Base-by-base conservation (phyloP, 495 filamentous ascomycete species). In the Aspergillus sclerotiicarbonarius region DNA sequence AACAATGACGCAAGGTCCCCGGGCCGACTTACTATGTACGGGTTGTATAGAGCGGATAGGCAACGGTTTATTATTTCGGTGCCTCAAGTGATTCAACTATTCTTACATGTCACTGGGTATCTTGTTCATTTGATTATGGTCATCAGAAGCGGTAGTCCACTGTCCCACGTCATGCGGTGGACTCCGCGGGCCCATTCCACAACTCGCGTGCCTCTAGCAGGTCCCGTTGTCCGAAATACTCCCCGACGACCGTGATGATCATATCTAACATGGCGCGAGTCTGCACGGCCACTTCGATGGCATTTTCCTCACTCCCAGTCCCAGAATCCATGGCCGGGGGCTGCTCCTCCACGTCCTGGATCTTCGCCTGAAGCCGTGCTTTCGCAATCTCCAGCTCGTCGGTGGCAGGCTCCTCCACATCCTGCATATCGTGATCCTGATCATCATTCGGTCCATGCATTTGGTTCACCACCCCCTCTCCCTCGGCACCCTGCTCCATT, bases 171-270 rank as follows among this genome's bases (percentile, higher is more conserved):
- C 47, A 32, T 10, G 16, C 31, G 37, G 33, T 37, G 9, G 33
- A 12, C 13, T 15, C 16, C 21, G 45, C n/a, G 25, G 35, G 37
- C 31, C 41, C 51, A 31, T 44, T 51, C 80, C 80, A 83, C 4
- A 77, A 30, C 46, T 88, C 80, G 43, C 91, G 79, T 51, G 84
- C 86, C 63, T 86, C 83, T 48, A 98, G 74, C 33, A 98, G 73
- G 71, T 98, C 94, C 55, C 86, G 79, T 75, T 98, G 94, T 3
- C 94, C 92, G 71, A 89, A 98, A 63, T 88, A 85, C 72, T 96
- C 91, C 61, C 91, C 94, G 39, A 89, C 87, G 29, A 98, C 79
- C 0, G 90, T 92, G 53, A 98, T 79, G 56, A 96, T 90, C 90
- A 96, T 96, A 68, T 96, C 93, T 7, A 96, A 77, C 54, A 88